Evolutionary conservation across 805 yeast genomes (phyloP), one percentile per base, ranked within the genome.

Genomic region (Lachancea sp.): DNA sequence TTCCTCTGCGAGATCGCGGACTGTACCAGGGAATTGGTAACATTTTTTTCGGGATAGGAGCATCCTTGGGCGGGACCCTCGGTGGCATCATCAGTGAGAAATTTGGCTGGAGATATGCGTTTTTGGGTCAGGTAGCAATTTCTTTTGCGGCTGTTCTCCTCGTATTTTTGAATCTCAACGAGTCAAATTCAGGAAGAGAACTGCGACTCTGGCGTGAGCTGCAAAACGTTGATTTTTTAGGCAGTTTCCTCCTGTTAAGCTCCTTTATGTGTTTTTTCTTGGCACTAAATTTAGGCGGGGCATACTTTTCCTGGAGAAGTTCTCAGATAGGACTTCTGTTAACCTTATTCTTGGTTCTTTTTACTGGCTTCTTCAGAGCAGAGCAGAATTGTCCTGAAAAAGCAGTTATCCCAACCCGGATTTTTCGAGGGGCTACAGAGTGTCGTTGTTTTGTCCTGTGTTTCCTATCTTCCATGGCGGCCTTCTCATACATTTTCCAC

Each of bases 211-310:
- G 26, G 27, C 18, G 32, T 22, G 46, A 46, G 38, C 42, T 46
- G 38, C 12, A 22, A 42, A 29, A 41, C 19, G 46, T 46, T 20
- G 49, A 46, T 37, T 46, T 46, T 36, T 13, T 32, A 13, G 49
- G 49, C 15, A 46, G 49, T 22, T 42, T 46, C 27, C 42, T 45
- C 37, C 32, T 46, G 38, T 38, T 46, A 4, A 46, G 49, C 26
- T 42, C 49, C 11, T 38, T 46, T 16, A 38, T 42, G 13, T 46
- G 41, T 27, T 46, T 46, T 42, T 46, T 46, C 36, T 36, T 46
- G 42, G 49, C 42, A n/a, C 27, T 46, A 12, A 46, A 46, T 20
- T 45, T 46, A 9, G 49, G 49, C 19, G 49, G 49, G 30, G 36
- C 25, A 11, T 42, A 42, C 15, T n/a, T 31, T 12, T 34, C 49